Conservation (phyloP, 441 rosid genomes). For the Gossypium lobatum region DNA sequence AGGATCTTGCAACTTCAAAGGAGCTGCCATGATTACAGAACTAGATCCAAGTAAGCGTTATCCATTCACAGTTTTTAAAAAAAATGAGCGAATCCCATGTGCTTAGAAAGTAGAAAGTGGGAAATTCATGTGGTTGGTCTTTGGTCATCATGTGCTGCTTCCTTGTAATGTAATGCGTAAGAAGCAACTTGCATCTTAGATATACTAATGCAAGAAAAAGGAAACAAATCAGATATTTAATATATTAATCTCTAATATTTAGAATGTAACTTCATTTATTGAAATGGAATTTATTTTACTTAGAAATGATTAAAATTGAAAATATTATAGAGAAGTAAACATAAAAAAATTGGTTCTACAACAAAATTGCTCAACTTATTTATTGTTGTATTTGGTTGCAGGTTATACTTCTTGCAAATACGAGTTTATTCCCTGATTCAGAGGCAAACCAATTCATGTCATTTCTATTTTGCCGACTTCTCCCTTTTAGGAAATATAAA, state of each 20-base stretch:
- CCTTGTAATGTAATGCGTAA: background rate
- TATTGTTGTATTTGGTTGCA: slow-evolving; percentile 18
- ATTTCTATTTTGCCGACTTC: background rate
- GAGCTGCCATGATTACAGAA: slow-evolving; percentile 61
- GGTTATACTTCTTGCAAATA: slow-evolving; percentile 46
- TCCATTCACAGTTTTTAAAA: background rate
- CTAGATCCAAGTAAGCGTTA: slow-evolving; percentile 56
- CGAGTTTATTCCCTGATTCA: slow-evolving; percentile 30
- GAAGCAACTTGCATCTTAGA: slow-evolving; percentile 1
- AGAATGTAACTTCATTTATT: background rate
- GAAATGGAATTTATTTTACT: no score
- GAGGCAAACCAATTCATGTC: no score
- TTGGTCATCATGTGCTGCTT: background rate
- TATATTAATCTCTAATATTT: background rate
- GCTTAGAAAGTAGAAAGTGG: slow-evolving; percentile 15
- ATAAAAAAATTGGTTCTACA: background rate
- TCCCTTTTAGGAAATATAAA: background rate
- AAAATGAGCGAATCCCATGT: slow-evolving; percentile 13
- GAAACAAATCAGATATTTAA: background rate
- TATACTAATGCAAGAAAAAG: background rate
- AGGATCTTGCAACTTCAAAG: slow-evolving; percentile 64
- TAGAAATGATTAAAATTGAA: no score
- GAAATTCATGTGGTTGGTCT: slow-evolving; percentile 1
- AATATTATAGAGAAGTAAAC: background rate
- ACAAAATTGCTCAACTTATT: no score